These are phyloP conservation scores for Mangifera indica DNA, from an alignment of 345 rosid genomes.

Conservation along the genomic window DNA sequence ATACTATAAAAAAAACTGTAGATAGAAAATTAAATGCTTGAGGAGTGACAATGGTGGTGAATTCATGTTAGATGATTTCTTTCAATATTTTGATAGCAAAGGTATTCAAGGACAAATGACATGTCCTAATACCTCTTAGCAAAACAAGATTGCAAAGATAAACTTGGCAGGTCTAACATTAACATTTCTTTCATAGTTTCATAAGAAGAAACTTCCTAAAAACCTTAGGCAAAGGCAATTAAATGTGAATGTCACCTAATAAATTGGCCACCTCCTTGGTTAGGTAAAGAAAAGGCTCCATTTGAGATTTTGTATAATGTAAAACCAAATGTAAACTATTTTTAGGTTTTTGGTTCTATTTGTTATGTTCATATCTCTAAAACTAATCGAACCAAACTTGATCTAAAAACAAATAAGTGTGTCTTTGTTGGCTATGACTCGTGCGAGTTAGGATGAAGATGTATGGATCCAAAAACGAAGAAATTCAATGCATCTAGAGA, in stretches of 20 bases:
- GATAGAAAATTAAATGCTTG: slow-evolving; percentile 10
- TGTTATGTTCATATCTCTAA: slow-evolving; percentile 20
- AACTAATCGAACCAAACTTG: slow-evolving; percentile 16
- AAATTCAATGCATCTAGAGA: too few relatives aligned
- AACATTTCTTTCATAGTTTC: slow-evolving; percentile 10
- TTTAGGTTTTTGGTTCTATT: too few relatives aligned
- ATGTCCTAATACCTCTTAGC: slow-evolving; percentile 5
- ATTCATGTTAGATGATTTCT: neutral
- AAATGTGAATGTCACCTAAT: slow-evolving; percentile 10
- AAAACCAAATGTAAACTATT: slow-evolving; percentile 20
- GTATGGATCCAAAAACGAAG: slow-evolving; percentile 5
- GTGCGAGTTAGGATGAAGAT: slow-evolving; percentile 12
- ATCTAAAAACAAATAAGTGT: slow-evolving; percentile 22
- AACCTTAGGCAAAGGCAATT: slow-evolving; percentile 12
- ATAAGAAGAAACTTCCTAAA: slow-evolving; percentile 9
- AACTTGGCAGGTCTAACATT: slow-evolving; percentile 17
- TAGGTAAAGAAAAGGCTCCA: slow-evolving; percentile 15
- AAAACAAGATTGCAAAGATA: neutral
- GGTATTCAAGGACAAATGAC: neutral
- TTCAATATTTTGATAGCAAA: neutral
- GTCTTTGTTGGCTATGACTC: too few relatives aligned
- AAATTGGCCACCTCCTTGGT: slow-evolving; percentile 8
- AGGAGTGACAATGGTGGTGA: slow-evolving; percentile 2
- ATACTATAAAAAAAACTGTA: neutral
- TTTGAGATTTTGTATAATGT: slow-evolving; percentile 8